These are phyloP conservation scores for Tolypocladium guangdongense DNA, from an alignment of 2,329 filamentous ascomycete species.

Conservation along the genomic window DNA sequence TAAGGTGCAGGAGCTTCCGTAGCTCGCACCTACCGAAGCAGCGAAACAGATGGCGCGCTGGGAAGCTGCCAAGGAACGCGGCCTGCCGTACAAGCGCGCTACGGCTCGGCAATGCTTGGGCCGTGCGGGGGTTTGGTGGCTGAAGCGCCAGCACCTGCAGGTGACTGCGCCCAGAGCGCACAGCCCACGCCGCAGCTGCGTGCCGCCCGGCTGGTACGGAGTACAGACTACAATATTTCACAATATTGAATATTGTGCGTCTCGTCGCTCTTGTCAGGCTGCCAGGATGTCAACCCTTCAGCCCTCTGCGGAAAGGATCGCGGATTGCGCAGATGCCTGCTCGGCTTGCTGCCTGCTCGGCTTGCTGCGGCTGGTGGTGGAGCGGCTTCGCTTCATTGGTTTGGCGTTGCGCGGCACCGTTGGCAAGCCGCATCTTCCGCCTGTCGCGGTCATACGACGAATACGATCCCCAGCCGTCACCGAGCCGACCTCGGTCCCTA, in stretches of 20 bases:
- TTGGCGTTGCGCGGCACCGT: neutral
- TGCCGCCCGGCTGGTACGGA: too few relatives aligned
- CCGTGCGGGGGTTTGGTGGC: neutral
- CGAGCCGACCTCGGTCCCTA: neutral
- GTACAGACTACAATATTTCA: too few relatives aligned
- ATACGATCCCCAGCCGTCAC: neutral
- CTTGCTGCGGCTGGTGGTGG: neutral
- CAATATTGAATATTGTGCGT: too few relatives aligned
- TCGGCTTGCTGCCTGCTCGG: too few relatives aligned
- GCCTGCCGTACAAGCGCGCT: neutral
- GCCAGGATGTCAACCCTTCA: too few relatives aligned
- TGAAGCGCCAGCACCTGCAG: neutral
- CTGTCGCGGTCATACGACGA: neutral
- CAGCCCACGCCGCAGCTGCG: too few relatives aligned
- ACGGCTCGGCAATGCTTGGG: slow-evolving; percentile 2
- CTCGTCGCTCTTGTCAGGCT: too few relatives aligned
- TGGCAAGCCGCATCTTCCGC: neutral
- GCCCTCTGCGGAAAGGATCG: too few relatives aligned
- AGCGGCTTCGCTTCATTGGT: neutral
- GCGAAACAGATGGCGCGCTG: neutral
- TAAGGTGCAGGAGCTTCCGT: neutral
- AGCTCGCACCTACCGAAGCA: too few relatives aligned
- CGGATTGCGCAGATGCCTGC: too few relatives aligned
- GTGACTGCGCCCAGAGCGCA: too few relatives aligned
- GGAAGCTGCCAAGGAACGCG: neutral